Percentiles rank a stretch among this genome's conserved stretches.
Evolutionary conservation across 2,329 filamentous ascomycete species (phyloP).

Genomic region (Triangularia verruculosa): DNA sequence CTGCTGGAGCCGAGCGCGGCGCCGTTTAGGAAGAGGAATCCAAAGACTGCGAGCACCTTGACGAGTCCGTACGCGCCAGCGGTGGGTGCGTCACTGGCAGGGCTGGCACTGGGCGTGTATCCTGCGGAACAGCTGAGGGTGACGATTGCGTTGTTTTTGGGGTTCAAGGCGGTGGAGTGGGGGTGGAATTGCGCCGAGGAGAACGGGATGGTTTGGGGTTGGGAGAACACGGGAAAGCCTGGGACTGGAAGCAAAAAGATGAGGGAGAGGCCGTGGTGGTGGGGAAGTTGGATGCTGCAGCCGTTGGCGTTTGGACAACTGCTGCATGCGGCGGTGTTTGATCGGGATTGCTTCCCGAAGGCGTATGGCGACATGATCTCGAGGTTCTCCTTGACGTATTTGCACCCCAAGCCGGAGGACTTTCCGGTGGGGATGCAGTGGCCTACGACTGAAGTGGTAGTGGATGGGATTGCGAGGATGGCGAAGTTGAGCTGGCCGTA

Average conservation of each 20-base stretch:
- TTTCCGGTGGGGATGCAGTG: slow-evolving; percentile 67
- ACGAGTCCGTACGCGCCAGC: slow-evolving; percentile 84
- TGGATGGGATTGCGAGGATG: slow-evolving; percentile 79
- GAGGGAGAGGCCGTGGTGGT: slow-evolving; percentile 73
- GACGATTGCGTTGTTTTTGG: slow-evolving; percentile 75
- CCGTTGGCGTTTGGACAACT: slow-evolving; percentile 74
- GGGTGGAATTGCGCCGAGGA: slow-evolving; percentile 80
- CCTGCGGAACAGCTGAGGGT: slow-evolving; percentile 65
- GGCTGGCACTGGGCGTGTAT: slow-evolving; percentile 75
- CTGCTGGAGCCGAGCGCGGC: slow-evolving; percentile 76
- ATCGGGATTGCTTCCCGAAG: slow-evolving; percentile 68
- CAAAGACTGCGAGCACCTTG: slow-evolving; percentile 67
- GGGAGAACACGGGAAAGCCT: slow-evolving; percentile 49
- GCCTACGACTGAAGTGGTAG: slow-evolving; percentile 72
- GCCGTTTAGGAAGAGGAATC: slow-evolving; percentile 81
- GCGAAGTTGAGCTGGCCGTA: slow-evolving; percentile 81
- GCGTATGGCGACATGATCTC: slow-evolving; percentile 57
- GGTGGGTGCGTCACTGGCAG: slow-evolving; percentile 84
- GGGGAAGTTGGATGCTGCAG: slow-evolving; percentile 79
- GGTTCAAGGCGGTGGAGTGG: slow-evolving; percentile 81
- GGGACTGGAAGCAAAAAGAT: slow-evolving; percentile 43
- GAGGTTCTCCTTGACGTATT: slow-evolving; percentile 73
- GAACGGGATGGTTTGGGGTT: slow-evolving; percentile 64
- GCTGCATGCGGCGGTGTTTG: slow-evolving; percentile 72
- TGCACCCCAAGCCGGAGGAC: slow-evolving; percentile 67